A percentile compares a stretch with the other conserved stretches of the same genome.
phyloP scores from a whole-genome alignment of 768 basidiomycete species.

The Pisolithus sp. region DNA sequence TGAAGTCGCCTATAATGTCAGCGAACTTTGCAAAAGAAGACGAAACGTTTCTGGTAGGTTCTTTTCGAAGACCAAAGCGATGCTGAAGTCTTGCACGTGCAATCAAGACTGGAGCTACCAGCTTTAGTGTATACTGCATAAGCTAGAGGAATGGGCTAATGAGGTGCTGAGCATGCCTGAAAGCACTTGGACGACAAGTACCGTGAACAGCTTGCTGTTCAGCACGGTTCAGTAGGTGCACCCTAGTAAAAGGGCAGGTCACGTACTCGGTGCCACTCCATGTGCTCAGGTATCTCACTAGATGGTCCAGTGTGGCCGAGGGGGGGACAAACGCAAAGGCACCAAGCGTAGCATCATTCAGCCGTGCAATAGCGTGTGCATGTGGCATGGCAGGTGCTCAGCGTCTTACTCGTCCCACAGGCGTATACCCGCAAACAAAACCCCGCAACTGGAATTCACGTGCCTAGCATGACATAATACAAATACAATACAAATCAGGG shows the following conservation, averaged over 20 bases:
- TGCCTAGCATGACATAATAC: conserved; percentile 10
- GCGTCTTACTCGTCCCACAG: background rate
- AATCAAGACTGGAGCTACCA: conserved; percentile 59
- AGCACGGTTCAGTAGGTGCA: conserved; percentile 8
- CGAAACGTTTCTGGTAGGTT: conserved; percentile 50
- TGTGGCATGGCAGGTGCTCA: conserved; percentile 39
- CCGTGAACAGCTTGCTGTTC: conserved; percentile 70
- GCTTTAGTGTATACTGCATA: conserved; percentile 66
- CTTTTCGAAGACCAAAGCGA: conserved; percentile 49
- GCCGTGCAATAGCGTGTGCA: conserved; percentile 34
- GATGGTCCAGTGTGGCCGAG: conserved; percentile 62
- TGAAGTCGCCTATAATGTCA: conserved; percentile 55
- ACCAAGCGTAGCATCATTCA: conserved; percentile 64
- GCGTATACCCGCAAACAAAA: too few species aligned
- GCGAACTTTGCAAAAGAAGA: conserved; percentile 48
- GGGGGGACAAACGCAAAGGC: conserved; percentile 51
- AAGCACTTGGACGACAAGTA: conserved; percentile 17
- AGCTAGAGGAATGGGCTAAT: conserved; percentile 38
- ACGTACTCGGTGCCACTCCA: conserved; percentile 87
- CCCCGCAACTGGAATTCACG: conserved; percentile 6
- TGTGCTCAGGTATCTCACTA: conserved; percentile 70
- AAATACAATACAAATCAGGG: background rate
- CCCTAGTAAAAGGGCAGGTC: conserved; percentile 7
- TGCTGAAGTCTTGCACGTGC: conserved; percentile 66
- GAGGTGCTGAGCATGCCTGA: background rate